A percentile compares a stretch with the other conserved stretches of the same genome.
phyloP scores from a whole-genome alignment of 2,329 filamentous ascomycete species.

The Boeremia lycopersici region DNA sequence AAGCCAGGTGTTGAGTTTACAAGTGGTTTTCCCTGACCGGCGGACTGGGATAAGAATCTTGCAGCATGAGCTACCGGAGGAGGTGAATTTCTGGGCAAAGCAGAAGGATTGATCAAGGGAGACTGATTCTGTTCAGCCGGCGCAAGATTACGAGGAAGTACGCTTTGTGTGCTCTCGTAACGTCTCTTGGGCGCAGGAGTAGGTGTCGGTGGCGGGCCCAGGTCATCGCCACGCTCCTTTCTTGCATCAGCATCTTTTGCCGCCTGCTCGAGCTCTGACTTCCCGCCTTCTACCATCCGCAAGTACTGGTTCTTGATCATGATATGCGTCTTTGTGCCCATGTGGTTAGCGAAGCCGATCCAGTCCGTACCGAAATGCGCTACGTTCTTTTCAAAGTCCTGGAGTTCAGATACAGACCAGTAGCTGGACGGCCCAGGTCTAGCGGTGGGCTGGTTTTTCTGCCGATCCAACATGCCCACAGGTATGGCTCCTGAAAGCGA shows the following conservation, averaged over 20 bases:
- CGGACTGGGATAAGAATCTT: slow-evolving; percentile 44
- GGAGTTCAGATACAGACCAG: slow-evolving; percentile 83
- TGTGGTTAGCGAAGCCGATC: slow-evolving; percentile 73
- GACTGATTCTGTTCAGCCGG: slow-evolving; percentile 53
- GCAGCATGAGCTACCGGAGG: slow-evolving; percentile 32
- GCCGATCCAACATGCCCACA: slow-evolving; percentile 44
- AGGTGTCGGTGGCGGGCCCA: slow-evolving; percentile 56
- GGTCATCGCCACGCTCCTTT: slow-evolving; percentile 52
- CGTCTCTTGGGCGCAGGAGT: slow-evolving; percentile 55
- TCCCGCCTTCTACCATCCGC: slow-evolving; percentile 53
- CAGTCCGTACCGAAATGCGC: slow-evolving; percentile 81
- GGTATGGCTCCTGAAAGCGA: slow-evolving; percentile 18
- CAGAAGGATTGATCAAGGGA: slow-evolving; percentile 28
- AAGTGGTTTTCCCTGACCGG: slow-evolving; percentile 34
- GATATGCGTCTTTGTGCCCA: slow-evolving; percentile 84
- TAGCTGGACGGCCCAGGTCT: slow-evolving; percentile 76
- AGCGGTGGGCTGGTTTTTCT: slow-evolving; percentile 39
- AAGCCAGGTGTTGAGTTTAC: slow-evolving; percentile 29
- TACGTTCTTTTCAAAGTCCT: slow-evolving; percentile 75
- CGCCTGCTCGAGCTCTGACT: slow-evolving; percentile 49
- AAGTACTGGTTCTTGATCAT: slow-evolving; percentile 68
- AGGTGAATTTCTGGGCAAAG: slow-evolving; percentile 49
- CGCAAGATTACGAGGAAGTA: slow-evolving; percentile 51
- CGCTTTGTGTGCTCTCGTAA: slow-evolving; percentile 51
- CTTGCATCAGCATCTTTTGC: slow-evolving; percentile 52